Percentiles rank a stretch among this genome's conserved stretches.
Conservation (phyloP, 345 rosid genomes). For the Salix suchowensis region DNA sequence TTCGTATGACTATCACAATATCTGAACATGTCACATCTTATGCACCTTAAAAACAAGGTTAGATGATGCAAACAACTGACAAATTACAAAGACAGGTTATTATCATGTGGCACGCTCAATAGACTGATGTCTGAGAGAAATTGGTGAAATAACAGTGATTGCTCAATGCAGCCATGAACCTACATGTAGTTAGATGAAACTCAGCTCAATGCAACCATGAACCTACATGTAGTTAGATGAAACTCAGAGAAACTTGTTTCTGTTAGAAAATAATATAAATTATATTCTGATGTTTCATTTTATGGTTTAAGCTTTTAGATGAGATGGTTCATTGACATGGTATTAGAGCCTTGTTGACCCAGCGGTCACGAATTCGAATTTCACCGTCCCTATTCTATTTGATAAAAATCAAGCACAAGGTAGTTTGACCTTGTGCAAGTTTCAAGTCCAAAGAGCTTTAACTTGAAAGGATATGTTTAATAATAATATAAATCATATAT, state of each 20-base stretch:
- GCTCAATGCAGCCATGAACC: background rate
- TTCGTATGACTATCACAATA: background rate
- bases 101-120: background rate
- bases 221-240: background rate
- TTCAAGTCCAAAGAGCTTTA: too few relatives aligned
- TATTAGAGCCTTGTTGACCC: too few relatives aligned
- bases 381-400: too few relatives aligned
- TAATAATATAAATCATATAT: too few relatives aligned
- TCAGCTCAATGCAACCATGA: background rate
- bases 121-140: background rate
- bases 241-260: background rate
- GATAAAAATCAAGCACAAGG: too few relatives aligned
- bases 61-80: background rate
- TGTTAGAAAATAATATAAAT: too few relatives aligned
- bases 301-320: too few relatives aligned
- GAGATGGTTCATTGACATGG: too few relatives aligned
- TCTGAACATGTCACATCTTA: background rate
- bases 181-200: background rate
- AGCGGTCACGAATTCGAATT: too few relatives aligned
- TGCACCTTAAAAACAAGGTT: background rate
- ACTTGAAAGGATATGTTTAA: too few relatives aligned
- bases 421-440: too few relatives aligned
- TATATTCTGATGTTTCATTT: rapidly evolving
- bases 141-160: background rate
- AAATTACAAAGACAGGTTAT: background rate